Base-by-base conservation (phyloP, 2,329 filamentous ascomycete species). In the Curvularia eragrostidis region DNA sequence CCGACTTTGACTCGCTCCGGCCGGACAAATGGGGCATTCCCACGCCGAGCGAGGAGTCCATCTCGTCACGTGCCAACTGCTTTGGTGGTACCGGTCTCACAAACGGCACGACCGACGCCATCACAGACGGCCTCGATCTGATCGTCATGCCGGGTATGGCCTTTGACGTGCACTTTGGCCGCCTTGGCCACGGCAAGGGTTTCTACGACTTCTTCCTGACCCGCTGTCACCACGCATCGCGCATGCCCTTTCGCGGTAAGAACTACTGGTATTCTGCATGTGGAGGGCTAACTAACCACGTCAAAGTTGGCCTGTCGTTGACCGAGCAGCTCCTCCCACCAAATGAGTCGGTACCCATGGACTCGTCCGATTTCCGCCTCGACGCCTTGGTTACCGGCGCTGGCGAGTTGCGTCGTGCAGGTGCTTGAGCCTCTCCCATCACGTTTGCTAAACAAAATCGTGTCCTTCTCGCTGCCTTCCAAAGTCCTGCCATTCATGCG, bases 131-230 rank as follows among this genome's bases (percentile, higher is more conserved):
- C 8, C 81, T 99, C 41, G 94, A 99, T 75, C 77, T 99, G 64
- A 90, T 99, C 63, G 83, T 99, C 26, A 86, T 98, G 82, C 95
- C 95, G 1, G 95, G 93, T 12, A 91, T 99, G 70, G 94, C 92
- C 3, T 99, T 99, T 77, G 93, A 97, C 75, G 82, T 82, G 3
- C 80, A 80, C 12, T 84, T 95, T 59, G 86, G 89, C 65, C 85
- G 95, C 67, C 84, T 98, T 19, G 95, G 95, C 39, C 95, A 99
- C 77, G 95, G 95, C 55, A 96, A 92, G 77, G 95, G 95, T 30
- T 99, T 96, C 80, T 99, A 99, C 82, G 95, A 99, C 80, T 90
- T 88, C 76, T 99, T 97, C 77, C 80, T 99, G 73, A 86, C 89
- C 70, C 87, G 89, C 66, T 96, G 93, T 84, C 75, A 83, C 77